Evolutionary conservation across 2,329 filamentous ascomycete genomes (phyloP).

Genomic region (Plenodomus lindquistii): DNA sequence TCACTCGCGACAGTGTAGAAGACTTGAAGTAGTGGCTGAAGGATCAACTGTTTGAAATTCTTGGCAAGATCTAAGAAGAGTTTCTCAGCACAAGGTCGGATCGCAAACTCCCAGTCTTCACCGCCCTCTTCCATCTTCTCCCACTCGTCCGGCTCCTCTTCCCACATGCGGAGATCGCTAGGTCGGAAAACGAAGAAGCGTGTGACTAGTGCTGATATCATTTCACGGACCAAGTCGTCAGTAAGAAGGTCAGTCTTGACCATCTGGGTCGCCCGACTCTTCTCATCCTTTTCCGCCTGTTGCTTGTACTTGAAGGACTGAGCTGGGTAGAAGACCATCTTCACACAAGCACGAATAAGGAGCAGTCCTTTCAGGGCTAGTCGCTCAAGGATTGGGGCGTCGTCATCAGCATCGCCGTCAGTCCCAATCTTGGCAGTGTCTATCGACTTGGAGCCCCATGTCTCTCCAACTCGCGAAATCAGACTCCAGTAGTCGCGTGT

Average conservation of each 20-base stretch:
- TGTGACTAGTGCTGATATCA: conserved; percentile 83
- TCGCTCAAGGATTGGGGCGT: conserved; percentile 70
- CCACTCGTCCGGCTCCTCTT: conserved; percentile 94
- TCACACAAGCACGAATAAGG: conserved; percentile 78
- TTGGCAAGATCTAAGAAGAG: conserved; percentile 89
- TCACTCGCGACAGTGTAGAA: conserved; percentile 76
- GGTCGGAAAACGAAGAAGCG: conserved; percentile 86
- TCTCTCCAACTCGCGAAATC: conserved; percentile 74
- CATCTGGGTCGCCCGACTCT: conserved; percentile 67
- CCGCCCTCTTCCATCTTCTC: conserved; percentile 85
- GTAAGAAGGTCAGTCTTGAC: conserved; percentile 77
- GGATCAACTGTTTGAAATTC: conserved; percentile 81
- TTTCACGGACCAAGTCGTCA: conserved; percentile 74
- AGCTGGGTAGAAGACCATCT: conserved; percentile 79
- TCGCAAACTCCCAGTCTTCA: conserved; percentile 83
- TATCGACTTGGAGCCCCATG: conserved; percentile 62
- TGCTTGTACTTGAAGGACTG: conserved; percentile 85
- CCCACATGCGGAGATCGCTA: conserved; percentile 87
- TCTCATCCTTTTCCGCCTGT: conserved; percentile 74
- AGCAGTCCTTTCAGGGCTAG: conserved; percentile 82
- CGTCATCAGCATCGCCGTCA: conserved; percentile 53
- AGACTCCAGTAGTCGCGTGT: conserved; percentile 85
- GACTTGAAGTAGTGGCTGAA: conserved; percentile 78
- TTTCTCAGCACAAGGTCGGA: conserved; percentile 90
- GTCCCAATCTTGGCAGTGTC: conserved; percentile 47